phyloP scores from a whole-genome alignment of 139 green algal species.

The Zygnema cylindricum region DNA sequence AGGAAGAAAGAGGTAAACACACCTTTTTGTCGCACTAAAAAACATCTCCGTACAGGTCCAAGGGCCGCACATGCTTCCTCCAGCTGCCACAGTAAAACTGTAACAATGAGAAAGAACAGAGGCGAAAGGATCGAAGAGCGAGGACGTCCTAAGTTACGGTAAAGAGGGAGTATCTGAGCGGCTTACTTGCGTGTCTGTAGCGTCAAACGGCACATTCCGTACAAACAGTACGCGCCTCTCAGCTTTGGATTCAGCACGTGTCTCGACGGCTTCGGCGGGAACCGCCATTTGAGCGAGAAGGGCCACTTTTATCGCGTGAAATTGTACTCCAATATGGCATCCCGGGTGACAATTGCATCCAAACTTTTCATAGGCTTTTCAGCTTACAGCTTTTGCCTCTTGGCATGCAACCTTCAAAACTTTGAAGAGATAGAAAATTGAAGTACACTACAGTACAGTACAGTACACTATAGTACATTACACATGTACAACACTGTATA shows the following conservation, averaged over 20 bases:
- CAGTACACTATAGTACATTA: no score
- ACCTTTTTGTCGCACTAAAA: constrained; percentile 76
- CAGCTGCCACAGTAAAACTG: constrained; percentile 63
- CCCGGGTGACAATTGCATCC: neutral
- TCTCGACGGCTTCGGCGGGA: neutral
- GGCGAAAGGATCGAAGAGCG: neutral
- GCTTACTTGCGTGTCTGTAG: constrained; percentile 60
- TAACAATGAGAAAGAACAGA: constrained; percentile 1
- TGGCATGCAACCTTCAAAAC: neutral
- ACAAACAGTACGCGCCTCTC: constrained; percentile 83
- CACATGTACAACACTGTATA: no score
- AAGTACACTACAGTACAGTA: no score
- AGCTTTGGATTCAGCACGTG: constrained; percentile 6
- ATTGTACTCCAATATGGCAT: neutral
- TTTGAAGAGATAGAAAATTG: no score
- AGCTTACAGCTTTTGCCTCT: neutral
- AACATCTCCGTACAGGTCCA: constrained; percentile 82
- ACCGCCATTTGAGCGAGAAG: constrained; percentile 3
- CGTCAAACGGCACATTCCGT: constrained; percentile 72
- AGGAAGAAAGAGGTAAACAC: neutral
- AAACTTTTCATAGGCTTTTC: neutral
- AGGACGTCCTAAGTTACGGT: no score
- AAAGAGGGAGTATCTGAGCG: neutral
- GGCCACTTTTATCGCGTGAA: neutral
- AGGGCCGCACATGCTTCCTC: constrained; percentile 79